Evolutionary conservation across 2,329 filamentous ascomycete genomes (phyloP), one percentile per base, ranked within the genome.

Genomic region (Penicillium sp.): DNA sequence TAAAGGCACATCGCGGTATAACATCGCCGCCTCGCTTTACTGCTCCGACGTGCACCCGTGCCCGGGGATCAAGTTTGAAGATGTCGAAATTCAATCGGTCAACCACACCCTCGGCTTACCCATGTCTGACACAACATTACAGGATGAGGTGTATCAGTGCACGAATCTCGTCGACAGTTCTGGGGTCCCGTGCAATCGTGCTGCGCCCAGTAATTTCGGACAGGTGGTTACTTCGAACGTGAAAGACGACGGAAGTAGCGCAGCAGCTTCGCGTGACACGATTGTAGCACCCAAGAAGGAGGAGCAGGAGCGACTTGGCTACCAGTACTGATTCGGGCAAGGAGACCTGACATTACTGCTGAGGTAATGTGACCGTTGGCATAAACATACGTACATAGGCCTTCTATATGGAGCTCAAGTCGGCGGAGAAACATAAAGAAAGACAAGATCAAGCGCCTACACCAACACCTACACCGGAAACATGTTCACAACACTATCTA

Each of bases 1-100:
- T 55, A 80, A 78, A 1, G 82, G 82, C 6, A 83, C 81, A 2
- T 79, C 76, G 59, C 71, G 78, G 35, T 83, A 82, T 63, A 83
- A 83, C 65, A 76, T 83, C 25, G 81, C 78, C 2, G 76, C 76
- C 6, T 80, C 77, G 4, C 80, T 83, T 48, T 80, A 83, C 68
- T 82, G 79, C 68, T 75, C 74, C 13, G 69, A 74, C 11, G 65
- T 70, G 2, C 75, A 75, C 38, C 82, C 81, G 16, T 84, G 81
- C 65, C 77, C 76, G 19, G 76, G 76, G 4, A 73, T 83, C 48
- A 74, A 71, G 42, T 83, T 84, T 65, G 76, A 79, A 58, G 72
- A 78, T 57, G 76, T 84, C 30, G 70, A 82, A 57, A 81, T 84
- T 69, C 77, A 75, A 55, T 77, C 78, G 22, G 72, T 76, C 37